Conservation (phyloP, 1,284 basidiomycete genomes). For the Naganishia liquefaciens region DNA sequence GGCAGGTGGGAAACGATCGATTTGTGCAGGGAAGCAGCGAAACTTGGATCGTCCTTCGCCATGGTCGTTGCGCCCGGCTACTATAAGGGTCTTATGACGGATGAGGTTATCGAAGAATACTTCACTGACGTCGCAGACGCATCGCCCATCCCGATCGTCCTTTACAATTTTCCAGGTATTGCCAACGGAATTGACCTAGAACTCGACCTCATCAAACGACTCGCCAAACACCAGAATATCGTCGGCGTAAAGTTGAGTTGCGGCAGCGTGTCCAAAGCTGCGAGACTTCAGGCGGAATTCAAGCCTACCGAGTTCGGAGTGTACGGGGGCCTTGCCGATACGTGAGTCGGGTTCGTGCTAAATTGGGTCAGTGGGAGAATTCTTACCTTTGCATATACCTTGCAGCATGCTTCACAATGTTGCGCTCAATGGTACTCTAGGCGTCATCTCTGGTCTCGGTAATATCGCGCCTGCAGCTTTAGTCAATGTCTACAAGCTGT, state of each 20-base stretch:
- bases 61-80: slow-evolving; percentile 37
- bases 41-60: slow-evolving; percentile 35
- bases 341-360: no score
- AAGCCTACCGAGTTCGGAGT: slow-evolving; percentile 33
- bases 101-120: slow-evolving; percentile 30
- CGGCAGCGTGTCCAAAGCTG: slow-evolving; percentile 34
- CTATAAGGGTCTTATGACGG: slow-evolving; percentile 34
- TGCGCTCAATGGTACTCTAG: slow-evolving; percentile 23
- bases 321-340: slow-evolving; percentile 37
- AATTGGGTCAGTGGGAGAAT: no score
- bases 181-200: slow-evolving; percentile 37
- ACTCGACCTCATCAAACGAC: slow-evolving; percentile 33
- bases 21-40: slow-evolving; percentile 35
- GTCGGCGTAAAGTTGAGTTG: slow-evolving; percentile 39
- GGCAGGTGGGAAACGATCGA: slow-evolving; percentile 37
- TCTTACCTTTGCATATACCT: background rate
- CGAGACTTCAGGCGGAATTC: slow-evolving; percentile 24
- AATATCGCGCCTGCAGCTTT: slow-evolving; percentile 31
- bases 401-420: slow-evolving; percentile 34
- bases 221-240: slow-evolving; percentile 37
- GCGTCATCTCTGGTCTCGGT: slow-evolving; percentile 32
- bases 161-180: slow-evolving; percentile 41
- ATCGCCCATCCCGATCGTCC: slow-evolving; percentile 36
- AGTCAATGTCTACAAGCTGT: slow-evolving; percentile 33
- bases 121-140: slow-evolving; percentile 36